A percentile compares a stretch with the other conserved stretches of the same genome.
Conservation (phyloP, 2,329 filamentous ascomycete species). For the Trichoderma hamatum region DNA sequence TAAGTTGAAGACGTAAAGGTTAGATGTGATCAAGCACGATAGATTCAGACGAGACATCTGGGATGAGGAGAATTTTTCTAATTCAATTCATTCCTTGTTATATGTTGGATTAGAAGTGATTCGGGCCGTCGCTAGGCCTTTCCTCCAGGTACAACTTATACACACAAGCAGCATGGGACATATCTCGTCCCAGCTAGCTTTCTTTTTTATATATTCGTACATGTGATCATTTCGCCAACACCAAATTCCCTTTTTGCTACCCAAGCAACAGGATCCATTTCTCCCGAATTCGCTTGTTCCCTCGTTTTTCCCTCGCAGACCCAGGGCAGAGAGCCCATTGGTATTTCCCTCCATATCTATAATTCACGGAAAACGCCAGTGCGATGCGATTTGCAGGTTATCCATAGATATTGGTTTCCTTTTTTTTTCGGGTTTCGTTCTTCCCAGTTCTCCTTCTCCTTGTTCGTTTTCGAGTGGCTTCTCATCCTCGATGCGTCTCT, state of each 20-base stretch:
- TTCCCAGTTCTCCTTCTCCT: background rate
- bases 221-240: constrained; percentile 9
- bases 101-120: constrained; percentile 2
- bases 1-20: background rate
- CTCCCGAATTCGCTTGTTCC: background rate
- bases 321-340: background rate
- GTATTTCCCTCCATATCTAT: constrained; percentile 33
- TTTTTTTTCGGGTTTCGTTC: background rate
- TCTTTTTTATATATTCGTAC: constrained; percentile 23
- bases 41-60: background rate
- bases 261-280: background rate
- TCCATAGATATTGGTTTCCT: constrained; percentile 26
- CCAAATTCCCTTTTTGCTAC: background rate
- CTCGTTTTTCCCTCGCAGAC: background rate
- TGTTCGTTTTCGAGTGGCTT: constrained; percentile 28
- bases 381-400: constrained; percentile 38
- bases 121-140: background rate
- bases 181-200: background rate
- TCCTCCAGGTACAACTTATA: constrained; percentile 19
- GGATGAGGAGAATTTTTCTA: background rate
- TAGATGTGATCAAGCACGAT: background rate
- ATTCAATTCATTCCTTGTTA: constrained; percentile 6
- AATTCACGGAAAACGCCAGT: constrained; percentile 41
- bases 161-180: constrained; percentile 8
- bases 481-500: background rate